These are phyloP conservation scores for Conticribra weissflogii DNA, from an alignment of 108 stramenopile species.

Conservation along the genomic window DNA sequence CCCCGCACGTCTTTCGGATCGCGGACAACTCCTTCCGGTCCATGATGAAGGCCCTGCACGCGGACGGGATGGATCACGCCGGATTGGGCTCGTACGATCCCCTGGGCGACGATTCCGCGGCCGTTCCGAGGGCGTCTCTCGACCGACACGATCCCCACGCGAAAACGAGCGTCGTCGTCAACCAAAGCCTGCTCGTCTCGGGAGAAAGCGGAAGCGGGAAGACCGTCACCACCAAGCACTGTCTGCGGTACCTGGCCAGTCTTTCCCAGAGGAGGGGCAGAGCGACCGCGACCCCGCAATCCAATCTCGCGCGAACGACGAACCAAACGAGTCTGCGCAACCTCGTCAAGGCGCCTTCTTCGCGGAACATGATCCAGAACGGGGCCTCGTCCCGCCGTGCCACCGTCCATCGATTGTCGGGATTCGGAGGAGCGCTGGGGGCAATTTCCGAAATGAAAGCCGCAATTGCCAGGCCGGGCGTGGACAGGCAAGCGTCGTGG, in stretches of 20 bases:
- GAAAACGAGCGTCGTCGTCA: background rate
- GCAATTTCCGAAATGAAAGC: too few relatives aligned
- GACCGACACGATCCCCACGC: too few relatives aligned
- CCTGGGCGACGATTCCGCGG: background rate
- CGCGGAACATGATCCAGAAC: background rate
- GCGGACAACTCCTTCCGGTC: conserved; percentile 95
- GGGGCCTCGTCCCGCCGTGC: background rate
- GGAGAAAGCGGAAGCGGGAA: conserved; percentile 94
- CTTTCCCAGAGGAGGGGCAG: conserved; percentile 40
- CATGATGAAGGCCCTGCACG: conserved; percentile 89
- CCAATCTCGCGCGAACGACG: conserved; percentile 2
- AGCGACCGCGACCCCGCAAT: background rate
- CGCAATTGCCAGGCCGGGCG: too few relatives aligned
- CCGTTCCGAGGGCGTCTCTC: too few relatives aligned
- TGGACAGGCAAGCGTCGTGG: background rate
- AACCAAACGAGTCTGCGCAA: background rate
- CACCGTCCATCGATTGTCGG: background rate
- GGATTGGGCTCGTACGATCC: background rate
- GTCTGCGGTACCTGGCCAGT: conserved; percentile 90
- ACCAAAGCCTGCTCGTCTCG: background rate
- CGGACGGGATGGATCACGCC: conserved; percentile 51
- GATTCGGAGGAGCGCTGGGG: too few relatives aligned
- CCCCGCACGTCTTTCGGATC: conserved; percentile 93
- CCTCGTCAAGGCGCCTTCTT: background rate
- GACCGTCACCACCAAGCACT: conserved; percentile 97